A percentile compares a stretch with the other conserved stretches of the same genome.
Evolutionary conservation across 129 eudicot species (phyloP).

Genomic region (Escallonia herrerae): DNA sequence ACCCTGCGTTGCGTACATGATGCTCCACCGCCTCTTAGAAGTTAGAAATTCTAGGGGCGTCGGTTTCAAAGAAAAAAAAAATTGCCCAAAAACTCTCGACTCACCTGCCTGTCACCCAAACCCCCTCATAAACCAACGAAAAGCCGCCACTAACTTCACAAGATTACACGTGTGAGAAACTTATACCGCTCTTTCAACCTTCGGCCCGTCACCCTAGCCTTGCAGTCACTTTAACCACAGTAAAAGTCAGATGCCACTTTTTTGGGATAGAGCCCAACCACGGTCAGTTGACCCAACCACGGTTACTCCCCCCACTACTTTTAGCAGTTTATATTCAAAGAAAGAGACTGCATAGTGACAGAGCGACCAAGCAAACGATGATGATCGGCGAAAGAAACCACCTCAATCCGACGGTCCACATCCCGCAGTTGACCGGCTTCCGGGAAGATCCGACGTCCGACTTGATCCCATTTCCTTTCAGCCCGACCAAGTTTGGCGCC

Average conservation of each 20-base stretch:
- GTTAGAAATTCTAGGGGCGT: too few relatives aligned
- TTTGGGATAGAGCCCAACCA: constrained; percentile 24
- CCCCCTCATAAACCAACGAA: background rate
- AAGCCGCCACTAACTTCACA: background rate
- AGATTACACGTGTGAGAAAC: constrained; percentile 20
- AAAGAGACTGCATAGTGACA: background rate
- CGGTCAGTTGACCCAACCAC: constrained; percentile 26
- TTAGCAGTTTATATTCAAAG: constrained; percentile 56
- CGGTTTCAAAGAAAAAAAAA: too few relatives aligned
- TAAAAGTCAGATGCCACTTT: background rate
- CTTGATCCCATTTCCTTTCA: constrained; percentile 19
- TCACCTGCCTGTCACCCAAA: background rate
- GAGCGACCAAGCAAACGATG: constrained; percentile 10
- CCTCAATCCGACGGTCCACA: constrained; percentile 41
- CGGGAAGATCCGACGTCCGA: constrained; percentile 30
- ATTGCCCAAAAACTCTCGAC: background rate
- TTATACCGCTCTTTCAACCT: background rate
- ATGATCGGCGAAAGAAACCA: constrained; percentile 66
- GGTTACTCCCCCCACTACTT: constrained; percentile 25
- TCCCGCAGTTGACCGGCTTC: constrained; percentile 50
- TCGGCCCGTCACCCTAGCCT: background rate
- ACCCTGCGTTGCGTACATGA: too few relatives aligned
- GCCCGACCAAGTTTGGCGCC: constrained; percentile 18
- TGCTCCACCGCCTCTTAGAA: too few relatives aligned
- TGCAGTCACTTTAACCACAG: constrained; percentile 27